Conservation (phyloP, 768 basidiomycete species). For the Trametes punicea region DNA sequence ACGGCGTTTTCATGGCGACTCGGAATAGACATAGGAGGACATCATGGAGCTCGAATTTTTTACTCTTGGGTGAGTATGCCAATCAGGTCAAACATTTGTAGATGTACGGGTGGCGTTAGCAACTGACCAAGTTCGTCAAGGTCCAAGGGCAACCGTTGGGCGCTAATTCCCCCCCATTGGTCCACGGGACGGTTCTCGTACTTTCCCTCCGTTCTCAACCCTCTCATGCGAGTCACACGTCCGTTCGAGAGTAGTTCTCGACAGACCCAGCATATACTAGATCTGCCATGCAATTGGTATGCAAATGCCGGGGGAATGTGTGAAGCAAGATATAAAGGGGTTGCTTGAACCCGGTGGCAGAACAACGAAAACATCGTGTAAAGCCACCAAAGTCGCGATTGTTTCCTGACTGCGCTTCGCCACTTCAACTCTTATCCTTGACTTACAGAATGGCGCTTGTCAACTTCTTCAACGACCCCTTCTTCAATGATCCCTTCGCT, state of each 20-base stretch:
- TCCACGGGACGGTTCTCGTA: neutral
- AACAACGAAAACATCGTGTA: conserved; percentile 1
- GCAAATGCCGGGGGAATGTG: neutral
- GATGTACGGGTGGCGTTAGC: too few species aligned
- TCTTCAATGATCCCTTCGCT: conserved; percentile 27
- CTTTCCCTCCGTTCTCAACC: neutral
- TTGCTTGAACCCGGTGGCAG: neutral
- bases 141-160: too few species aligned
- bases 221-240: neutral
- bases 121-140: too few species aligned
- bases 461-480: conserved; percentile 41
- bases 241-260: neutral
- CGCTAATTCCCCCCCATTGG: too few species aligned
- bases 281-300: neutral
- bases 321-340: neutral
- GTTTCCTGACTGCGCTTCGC: neutral
- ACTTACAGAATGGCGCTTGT: conserved; percentile 31
- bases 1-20: too few species aligned
- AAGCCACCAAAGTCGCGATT: neutral
- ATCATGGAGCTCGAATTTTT: too few species aligned
- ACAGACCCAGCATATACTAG: neutral
- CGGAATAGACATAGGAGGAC: too few species aligned
- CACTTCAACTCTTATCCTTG: neutral
- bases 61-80: too few species aligned
- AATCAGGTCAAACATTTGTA: too few species aligned